A percentile compares a stretch with the other conserved stretches of the same genome.
phyloP scores from a whole-genome alignment of 192 early-diverging fungal genomes.

The Coemansia sp. region DNA sequence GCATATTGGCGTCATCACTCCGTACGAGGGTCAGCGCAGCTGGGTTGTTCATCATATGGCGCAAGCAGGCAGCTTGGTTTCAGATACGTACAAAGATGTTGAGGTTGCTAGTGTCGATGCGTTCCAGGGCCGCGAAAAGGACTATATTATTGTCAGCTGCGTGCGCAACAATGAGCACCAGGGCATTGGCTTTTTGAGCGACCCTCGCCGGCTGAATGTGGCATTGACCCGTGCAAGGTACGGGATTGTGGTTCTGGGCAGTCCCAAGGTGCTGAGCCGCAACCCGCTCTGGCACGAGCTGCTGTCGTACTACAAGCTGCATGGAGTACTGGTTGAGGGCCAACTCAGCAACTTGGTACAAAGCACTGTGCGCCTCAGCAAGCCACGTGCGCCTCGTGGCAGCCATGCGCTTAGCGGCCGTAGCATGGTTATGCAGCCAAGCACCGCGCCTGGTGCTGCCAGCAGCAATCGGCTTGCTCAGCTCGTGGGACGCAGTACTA shows the following conservation, averaged over 20 bases:
- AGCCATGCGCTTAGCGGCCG: conserved; percentile 33
- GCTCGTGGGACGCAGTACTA: conserved; percentile 48
- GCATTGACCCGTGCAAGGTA: conserved; percentile 90
- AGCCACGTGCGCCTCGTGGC: conserved; percentile 56
- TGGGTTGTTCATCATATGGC: conserved; percentile 97
- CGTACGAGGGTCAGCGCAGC: conserved; percentile 97
- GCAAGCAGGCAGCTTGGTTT: conserved; percentile 82
- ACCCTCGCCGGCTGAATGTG: conserved; percentile 88
- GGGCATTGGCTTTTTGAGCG: conserved; percentile 91
- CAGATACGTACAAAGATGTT: conserved; percentile 97
- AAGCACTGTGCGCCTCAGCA: conserved; percentile 86
- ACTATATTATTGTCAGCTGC: conserved; percentile 97
- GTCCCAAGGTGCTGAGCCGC: conserved; percentile 90
- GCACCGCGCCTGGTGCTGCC: conserved; percentile 36
- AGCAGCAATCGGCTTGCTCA: conserved; percentile 46
- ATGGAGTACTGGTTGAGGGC: conserved; percentile 89
- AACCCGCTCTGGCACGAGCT: conserved; percentile 97
- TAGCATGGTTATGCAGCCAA: conserved; percentile 32
- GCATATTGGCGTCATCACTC: conserved; percentile 97
- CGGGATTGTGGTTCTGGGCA: conserved; percentile 90
- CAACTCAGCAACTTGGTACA: conserved; percentile 82
- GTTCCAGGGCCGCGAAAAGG: conserved; percentile 99
- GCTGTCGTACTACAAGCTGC: conserved; percentile 87
- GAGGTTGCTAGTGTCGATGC: conserved; percentile 99
- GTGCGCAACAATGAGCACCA: conserved; percentile 97